A percentile compares a stretch with the other conserved stretches of the same genome.
These are phyloP conservation scores for Fomitopsis pulvina DNA, from an alignment of 768 basidiomycete species.

Conservation along the genomic window DNA sequence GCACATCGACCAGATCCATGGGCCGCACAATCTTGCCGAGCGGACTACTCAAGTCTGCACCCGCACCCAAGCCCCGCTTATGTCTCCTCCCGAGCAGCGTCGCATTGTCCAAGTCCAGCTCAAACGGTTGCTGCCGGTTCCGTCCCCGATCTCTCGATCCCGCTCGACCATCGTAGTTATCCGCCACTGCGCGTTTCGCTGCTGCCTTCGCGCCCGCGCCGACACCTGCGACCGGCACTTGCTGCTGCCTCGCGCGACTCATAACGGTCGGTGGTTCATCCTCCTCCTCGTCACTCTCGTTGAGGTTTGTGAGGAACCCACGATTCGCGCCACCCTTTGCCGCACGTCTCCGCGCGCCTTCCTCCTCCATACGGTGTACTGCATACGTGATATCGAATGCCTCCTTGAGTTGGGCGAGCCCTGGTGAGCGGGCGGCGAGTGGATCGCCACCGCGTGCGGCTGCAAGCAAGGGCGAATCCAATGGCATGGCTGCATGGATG, in stretches of 20 bases:
- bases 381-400: constrained; percentile 99
- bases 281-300: constrained; percentile 83
- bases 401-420: constrained; percentile 89
- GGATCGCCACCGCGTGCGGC: constrained; percentile 44
- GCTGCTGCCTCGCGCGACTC: constrained; percentile 19
- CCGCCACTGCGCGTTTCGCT: constrained; percentile 20
- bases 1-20: constrained; percentile 8
- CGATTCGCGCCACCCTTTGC: constrained; percentile 80
- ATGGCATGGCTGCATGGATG: constrained; percentile 32
- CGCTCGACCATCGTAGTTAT: constrained; percentile 55
- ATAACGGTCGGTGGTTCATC: constrained; percentile 43
- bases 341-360: constrained; percentile 81
- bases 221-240: constrained; percentile 15
- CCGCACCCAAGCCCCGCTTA: constrained; percentile 23
- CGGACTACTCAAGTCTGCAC: constrained; percentile 11
- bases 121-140: constrained; percentile 42
- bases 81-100: constrained; percentile 78
- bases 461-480: constrained; percentile 89
- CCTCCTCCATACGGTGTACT: constrained; percentile 99
- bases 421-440: constrained; percentile 79
- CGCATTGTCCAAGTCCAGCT: constrained; percentile 81
- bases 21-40: constrained; percentile 3
- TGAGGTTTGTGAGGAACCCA: constrained; percentile 78
- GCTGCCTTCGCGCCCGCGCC: constrained; percentile 25
- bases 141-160: constrained; percentile 59